Percentiles rank a stretch among this genome's conserved stretches.
phyloP scores from a whole-genome alignment of 345 rosid genomes.

The Gossypium turneri region DNA sequence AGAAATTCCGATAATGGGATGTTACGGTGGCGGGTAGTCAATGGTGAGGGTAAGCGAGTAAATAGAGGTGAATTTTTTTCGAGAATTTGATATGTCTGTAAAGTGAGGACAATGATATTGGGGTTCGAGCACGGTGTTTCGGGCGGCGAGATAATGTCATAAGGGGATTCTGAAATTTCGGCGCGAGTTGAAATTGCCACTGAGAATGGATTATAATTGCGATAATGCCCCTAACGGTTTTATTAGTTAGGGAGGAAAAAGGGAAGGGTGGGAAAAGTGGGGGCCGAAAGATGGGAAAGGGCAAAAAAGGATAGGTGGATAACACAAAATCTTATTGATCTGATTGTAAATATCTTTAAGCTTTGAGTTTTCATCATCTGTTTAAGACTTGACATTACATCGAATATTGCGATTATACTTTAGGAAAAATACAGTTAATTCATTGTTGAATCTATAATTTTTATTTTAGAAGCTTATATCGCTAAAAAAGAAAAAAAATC shows the following conservation, averaged over 20 bases:
- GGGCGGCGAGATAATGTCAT: slow-evolving; percentile 38
- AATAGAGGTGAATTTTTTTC: background rate
- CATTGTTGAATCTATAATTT: too few relatives aligned
- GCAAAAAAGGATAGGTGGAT: background rate
- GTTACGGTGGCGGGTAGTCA: background rate
- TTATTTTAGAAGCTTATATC: too few relatives aligned
- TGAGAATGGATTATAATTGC: background rate
- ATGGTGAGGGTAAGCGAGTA: background rate
- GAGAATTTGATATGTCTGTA: slow-evolving; percentile 15
- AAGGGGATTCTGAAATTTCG: slow-evolving; percentile 45
- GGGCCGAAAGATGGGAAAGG: background rate
- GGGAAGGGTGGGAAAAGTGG: background rate
- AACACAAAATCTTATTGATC: background rate
- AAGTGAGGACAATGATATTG: slow-evolving; percentile 20
- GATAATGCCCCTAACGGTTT: slow-evolving; percentile 44
- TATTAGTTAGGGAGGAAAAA: slow-evolving; percentile 19
- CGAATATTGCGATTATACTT: background rate
- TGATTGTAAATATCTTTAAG: too few relatives aligned
- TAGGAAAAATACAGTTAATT: too few relatives aligned
- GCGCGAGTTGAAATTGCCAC: slow-evolving; percentile 29
- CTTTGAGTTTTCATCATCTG: background rate
- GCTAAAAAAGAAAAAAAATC: too few relatives aligned
- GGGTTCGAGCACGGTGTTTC: slow-evolving; percentile 26
- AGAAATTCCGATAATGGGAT: background rate
- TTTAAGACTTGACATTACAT: background rate